These are phyloP conservation scores for Xylariaceae sp. DNA, from an alignment of 2,329 filamentous ascomycete species.

Conservation along the genomic window DNA sequence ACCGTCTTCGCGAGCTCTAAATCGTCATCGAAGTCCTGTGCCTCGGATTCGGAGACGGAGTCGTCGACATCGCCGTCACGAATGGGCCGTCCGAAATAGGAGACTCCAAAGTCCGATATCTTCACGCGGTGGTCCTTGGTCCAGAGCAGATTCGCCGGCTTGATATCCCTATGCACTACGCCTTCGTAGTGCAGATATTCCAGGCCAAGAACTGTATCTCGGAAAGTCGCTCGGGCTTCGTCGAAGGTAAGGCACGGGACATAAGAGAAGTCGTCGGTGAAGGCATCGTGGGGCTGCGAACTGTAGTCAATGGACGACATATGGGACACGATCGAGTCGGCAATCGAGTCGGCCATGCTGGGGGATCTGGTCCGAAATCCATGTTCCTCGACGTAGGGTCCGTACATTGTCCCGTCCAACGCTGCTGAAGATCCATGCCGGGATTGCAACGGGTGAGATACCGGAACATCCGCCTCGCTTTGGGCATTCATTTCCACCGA, in stretches of 20 bases:
- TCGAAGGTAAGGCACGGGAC: constrained; percentile 88
- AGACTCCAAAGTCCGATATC: constrained; percentile 98
- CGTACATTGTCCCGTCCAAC: constrained; percentile 74
- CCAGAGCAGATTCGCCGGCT: constrained; percentile 85
- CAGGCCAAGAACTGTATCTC: constrained; percentile 86
- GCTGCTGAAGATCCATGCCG: constrained; percentile 50
- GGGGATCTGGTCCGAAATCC: constrained; percentile 62
- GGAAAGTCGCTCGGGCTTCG: constrained; percentile 76
- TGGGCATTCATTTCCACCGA: constrained; percentile 38
- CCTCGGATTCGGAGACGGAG: constrained; percentile 71
- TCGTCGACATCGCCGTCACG: constrained; percentile 76
- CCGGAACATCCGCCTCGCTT: constrained; percentile 47
- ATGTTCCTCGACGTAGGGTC: constrained; percentile 57
- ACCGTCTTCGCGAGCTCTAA: constrained; percentile 97
- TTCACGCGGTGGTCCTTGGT: constrained; percentile 83
- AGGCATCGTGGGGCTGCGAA: constrained; percentile 53
- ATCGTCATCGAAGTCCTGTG: constrained; percentile 83
- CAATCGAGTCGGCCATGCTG: constrained; percentile 73
- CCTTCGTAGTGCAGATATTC: constrained; percentile 90
- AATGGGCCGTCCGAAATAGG: constrained; percentile 86
- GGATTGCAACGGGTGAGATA: constrained; percentile 47
- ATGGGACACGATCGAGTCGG: constrained; percentile 68
- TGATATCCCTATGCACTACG: constrained; percentile 79
- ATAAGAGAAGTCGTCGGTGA: constrained; percentile 84
- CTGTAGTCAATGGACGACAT: constrained; percentile 61